Conservation (phyloP, 495 filamentous ascomycete genomes). For the Thermothielavioides terrestris region DNA sequence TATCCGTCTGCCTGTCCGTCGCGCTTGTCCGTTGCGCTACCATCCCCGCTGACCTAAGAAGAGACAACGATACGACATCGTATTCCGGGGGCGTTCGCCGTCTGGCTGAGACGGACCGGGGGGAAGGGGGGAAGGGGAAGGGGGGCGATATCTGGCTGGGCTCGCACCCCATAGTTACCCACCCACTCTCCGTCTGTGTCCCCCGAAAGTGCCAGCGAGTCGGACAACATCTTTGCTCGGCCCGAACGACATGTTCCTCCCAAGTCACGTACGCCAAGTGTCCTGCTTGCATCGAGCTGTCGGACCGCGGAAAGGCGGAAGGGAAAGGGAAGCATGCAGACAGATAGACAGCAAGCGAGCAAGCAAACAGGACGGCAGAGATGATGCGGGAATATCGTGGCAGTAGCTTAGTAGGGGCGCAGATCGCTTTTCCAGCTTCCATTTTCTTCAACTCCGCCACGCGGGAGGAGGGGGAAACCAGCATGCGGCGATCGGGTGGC, state of each 20-base stretch:
- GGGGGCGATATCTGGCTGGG: no score
- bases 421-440: background rate
- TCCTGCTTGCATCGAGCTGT: background rate
- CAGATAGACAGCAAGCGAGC: background rate
- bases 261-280: no score
- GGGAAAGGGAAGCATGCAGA: background rate
- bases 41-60: background rate
- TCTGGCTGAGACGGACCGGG: background rate
- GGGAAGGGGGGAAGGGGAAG: no score
- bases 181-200: background rate
- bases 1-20: background rate
- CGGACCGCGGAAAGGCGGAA: background rate
- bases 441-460: background rate
- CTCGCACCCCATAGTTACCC: background rate
- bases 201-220: background rate
- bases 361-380: no score
- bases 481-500: background rate
- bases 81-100: background rate
- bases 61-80: background rate
- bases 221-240: background rate
- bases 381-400: background rate
- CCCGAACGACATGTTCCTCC: background rate
- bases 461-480: background rate
- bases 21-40: background rate
- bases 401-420: background rate